A percentile compares a stretch with the other conserved stretches of the same genome.
Evolutionary conservation across 176 grass and related monocot species (phyloP).

Genomic region (Zea mays): Zm-B73-REFERENCE-NAM-5.0 NC_050102.1:130908001-130908500

Average conservation of each 20-base stretch:
- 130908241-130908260: slow-evolving; percentile 51
- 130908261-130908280: slow-evolving; percentile 61
- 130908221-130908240: slow-evolving; percentile 93
- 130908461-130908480: neutral
- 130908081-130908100: slow-evolving; percentile 60
- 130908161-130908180: slow-evolving; percentile 64
- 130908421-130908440: neutral
- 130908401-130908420: slow-evolving; percentile 10
- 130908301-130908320: slow-evolving; percentile 58
- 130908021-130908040: slow-evolving; percentile 26
- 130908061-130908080: slow-evolving; percentile 88
- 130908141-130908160: slow-evolving; percentile 47
- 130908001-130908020: slow-evolving; percentile 56
- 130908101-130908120: slow-evolving; percentile 58
- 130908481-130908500: neutral
- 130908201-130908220: slow-evolving; percentile 74
- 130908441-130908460: neutral
- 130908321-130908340: slow-evolving; percentile 60
- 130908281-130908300: slow-evolving; percentile 77
- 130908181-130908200: slow-evolving; percentile 83
- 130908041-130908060: slow-evolving; percentile 51
- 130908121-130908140: slow-evolving; percentile 41
- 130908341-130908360: slow-evolving; percentile 72
- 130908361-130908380: slow-evolving; percentile 5
- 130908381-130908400: slow-evolving; percentile 20